Conservation (phyloP, 164 flowering plant species). For the Tinospora cordifolia region DNA sequence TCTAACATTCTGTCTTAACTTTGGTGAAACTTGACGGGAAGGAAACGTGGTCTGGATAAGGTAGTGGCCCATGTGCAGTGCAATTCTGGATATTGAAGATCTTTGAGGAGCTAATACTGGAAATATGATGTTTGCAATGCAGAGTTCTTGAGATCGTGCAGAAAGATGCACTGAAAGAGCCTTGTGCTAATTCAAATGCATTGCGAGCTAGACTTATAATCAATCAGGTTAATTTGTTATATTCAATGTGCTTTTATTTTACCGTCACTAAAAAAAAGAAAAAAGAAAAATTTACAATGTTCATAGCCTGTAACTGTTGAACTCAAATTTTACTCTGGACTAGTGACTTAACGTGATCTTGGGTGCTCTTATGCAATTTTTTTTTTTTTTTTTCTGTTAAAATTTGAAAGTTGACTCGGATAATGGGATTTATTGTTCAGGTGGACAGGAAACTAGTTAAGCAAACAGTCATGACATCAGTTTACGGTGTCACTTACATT, state of each 20-base stretch:
- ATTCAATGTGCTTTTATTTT: neutral
- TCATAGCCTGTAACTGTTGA: neutral
- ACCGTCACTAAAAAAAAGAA: no score
- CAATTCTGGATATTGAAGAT: no score
- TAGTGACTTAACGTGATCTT: neutral
- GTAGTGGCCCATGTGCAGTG: neutral
- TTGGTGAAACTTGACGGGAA: no score
- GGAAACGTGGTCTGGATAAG: neutral
- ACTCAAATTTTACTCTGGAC: neutral
- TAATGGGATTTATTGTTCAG: constrained; percentile 18
- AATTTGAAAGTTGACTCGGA: no score
- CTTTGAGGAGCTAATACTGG: neutral
- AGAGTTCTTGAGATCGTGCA: constrained; percentile 91
- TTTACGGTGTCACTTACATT: constrained; percentile 92
- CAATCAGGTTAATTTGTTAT: constrained; percentile 47
- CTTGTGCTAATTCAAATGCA: constrained; percentile 45
- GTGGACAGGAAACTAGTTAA: constrained; percentile 92
- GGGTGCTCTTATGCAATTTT: neutral
- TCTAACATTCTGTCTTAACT: neutral
- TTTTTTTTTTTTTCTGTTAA: no score
- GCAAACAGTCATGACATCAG: constrained; percentile 99
- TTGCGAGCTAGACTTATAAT: constrained; percentile 57
- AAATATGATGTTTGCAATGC: constrained; percentile 13
- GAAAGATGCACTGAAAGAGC: constrained; percentile 73
- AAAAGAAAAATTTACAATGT: no score